Evolutionary conservation across 768 basidiomycete species (phyloP), one percentile per base, ranked within the genome.

Genomic region (Coprinopsis cinerea): DNA sequence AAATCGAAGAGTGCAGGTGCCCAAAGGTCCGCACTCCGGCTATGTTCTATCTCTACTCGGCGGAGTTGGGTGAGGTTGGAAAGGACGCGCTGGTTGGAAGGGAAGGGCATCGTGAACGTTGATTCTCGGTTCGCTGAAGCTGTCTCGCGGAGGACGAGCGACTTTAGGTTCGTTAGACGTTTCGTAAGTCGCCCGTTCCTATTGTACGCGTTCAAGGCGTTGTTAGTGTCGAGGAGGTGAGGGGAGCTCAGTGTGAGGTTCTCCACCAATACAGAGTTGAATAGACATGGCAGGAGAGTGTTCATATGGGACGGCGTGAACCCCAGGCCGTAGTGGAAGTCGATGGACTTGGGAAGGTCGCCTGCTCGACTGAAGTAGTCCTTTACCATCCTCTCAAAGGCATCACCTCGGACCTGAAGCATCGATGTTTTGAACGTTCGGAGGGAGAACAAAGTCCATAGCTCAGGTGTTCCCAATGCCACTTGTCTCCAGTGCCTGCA

Each of bases 391-490:
- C 18, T 13, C 24, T 44, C 26, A 22, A 50, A 50, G 7, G 41
- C 28, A 15, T 24, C 32, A 4, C 25, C 2, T 10, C 17, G 5
- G 23, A 43, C 24, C 4, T 26, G 18, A 9, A 44, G 28, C 32
- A 10, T 23, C 2, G 49, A 44, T 2, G 4, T 9, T 18, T 43
- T 15, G n/a, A 50, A 44, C 17, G 27, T 32, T 2, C 39, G 40
- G 39, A 49, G 10, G 22, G 40, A 42, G 39, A 49, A 49, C 2
- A 42, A 34, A 3, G 49, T 35, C 49, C 49, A 50, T 7, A 50
- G 49, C 15, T 26, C 26, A 6, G 40, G 49, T 11, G 34, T 43
- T n/a, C 32, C 20, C 11, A 34, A 32, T 9, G 49, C 49, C n/a
- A 50, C n/a, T 6, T 24, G 13, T 24, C 49, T 50, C 49, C 49